Evolutionary conservation across 2,329 filamentous ascomycete species (phyloP).

Genomic region (Rosellinia necatrix): DNA sequence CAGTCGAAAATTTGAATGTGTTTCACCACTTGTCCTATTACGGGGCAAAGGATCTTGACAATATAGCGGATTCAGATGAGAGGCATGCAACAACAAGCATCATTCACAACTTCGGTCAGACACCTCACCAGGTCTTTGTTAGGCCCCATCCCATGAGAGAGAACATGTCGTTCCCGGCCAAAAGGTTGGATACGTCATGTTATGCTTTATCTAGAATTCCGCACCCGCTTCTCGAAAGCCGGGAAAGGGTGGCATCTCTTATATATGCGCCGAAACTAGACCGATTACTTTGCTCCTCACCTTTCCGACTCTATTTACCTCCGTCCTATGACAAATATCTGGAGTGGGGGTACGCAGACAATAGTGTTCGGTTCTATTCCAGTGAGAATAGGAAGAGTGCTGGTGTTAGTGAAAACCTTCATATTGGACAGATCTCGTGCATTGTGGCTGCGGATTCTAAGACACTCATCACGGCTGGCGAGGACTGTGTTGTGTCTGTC

Average conservation of each 20-base stretch:
- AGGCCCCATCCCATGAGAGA: conserved; percentile 80
- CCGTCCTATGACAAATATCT: conserved; percentile 87
- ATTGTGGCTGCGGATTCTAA: conserved; percentile 86
- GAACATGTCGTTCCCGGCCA: conserved; percentile 64
- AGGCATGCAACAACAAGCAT: conserved; percentile 88
- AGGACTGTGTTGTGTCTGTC: conserved; percentile 88
- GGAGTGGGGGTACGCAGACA: conserved; percentile 95
- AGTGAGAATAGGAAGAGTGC: conserved; percentile 80
- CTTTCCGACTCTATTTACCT: conserved; percentile 85
- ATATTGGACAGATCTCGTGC: conserved; percentile 85
- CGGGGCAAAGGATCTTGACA: conserved; percentile 89
- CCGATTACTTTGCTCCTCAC: conserved; percentile 79
- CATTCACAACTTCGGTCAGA: conserved; percentile 98
- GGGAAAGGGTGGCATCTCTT: conserved; percentile 80
- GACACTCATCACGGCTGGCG: conserved; percentile 87
- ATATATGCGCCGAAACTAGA: conserved; percentile 80
- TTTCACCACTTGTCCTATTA: conserved; percentile 96
- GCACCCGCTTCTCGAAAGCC: conserved; percentile 74
- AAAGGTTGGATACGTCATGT: conserved; percentile 77
- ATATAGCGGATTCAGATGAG: conserved; percentile 86
- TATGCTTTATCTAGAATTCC: conserved; percentile 78
- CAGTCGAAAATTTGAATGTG: conserved; percentile 88
- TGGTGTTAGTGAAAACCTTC: conserved; percentile 90
- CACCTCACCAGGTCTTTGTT: conserved; percentile 90
- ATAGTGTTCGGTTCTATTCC: conserved; percentile 88